These are phyloP conservation scores for Lineolata rhizophorae DNA, from an alignment of 495 filamentous ascomycete species.

Conservation along the genomic window DNA sequence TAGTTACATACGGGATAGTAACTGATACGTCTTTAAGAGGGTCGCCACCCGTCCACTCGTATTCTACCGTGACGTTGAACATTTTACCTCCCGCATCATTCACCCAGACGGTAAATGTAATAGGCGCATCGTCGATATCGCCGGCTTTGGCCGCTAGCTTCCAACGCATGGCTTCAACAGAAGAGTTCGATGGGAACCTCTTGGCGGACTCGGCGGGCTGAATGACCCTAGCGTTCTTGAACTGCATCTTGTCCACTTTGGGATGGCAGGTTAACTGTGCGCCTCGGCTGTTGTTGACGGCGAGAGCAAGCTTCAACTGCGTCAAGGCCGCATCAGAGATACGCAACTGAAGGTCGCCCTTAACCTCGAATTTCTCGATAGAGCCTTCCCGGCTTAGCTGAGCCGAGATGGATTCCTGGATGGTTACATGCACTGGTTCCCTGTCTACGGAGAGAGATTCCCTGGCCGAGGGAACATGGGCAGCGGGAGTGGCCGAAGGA, in stretches of 20 bases:
- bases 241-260: slow-evolving; percentile 74
- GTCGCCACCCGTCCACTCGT: slow-evolving; percentile 63
- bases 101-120: slow-evolving; percentile 90
- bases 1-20: slow-evolving; percentile 59
- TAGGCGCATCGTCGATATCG: slow-evolving; percentile 49
- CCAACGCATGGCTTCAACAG: slow-evolving; percentile 79
- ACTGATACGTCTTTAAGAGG: slow-evolving; percentile 65
- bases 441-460: slow-evolving; percentile 32
- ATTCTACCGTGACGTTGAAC: slow-evolving; percentile 77
- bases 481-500: slow-evolving; percentile 21
- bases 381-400: slow-evolving; percentile 70
- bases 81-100: slow-evolving; percentile 61
- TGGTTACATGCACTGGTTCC: slow-evolving; percentile 64
- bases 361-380: slow-evolving; percentile 63
- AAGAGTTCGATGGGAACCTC: slow-evolving; percentile 67
- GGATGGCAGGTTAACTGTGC: slow-evolving; percentile 85
- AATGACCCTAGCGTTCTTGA: slow-evolving; percentile 54
- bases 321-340: slow-evolving; percentile 73
- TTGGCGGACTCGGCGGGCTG: slow-evolving; percentile 67
- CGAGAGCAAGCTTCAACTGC: slow-evolving; percentile 65
- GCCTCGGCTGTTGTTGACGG: slow-evolving; percentile 48
- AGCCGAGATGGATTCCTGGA: slow-evolving; percentile 72
- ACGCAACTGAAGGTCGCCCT: slow-evolving; percentile 72
- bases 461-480: slow-evolving; percentile 25
- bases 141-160: slow-evolving; percentile 52